Conservation (phyloP, 768 basidiomycete species). For the Neoboletus magnificus region DNA sequence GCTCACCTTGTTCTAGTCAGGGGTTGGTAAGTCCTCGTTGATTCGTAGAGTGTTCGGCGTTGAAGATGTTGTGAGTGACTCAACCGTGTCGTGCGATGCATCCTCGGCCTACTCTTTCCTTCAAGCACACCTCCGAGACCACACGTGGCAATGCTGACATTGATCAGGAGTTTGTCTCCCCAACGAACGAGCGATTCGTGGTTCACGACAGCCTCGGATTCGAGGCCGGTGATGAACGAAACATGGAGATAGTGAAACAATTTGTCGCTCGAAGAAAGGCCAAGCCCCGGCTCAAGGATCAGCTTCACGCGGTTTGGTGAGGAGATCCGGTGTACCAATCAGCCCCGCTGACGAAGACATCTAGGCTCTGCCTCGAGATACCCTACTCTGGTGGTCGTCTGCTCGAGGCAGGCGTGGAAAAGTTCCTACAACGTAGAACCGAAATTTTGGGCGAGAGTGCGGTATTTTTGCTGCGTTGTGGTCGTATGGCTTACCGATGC, state of each 20-base stretch:
- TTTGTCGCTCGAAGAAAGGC: conserved; percentile 6
- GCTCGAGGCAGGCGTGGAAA: conserved; percentile 12
- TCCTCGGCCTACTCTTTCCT: not conserved
- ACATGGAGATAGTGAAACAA: conserved; percentile 1
- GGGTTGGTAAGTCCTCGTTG: conserved; percentile 15
- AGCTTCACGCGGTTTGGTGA: conserved; percentile 17
- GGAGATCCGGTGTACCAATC: not conserved
- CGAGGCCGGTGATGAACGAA: conserved; percentile 8
- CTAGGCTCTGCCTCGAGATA: conserved; percentile 17
- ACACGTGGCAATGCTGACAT: conserved; percentile 9
- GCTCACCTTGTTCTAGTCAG: conserved; percentile 5
- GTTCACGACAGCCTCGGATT: conserved; percentile 19
- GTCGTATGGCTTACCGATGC: not conserved
- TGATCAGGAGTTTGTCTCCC: conserved; percentile 12
- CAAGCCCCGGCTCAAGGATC: conserved; percentile 1
- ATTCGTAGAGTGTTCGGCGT: conserved; percentile 15
- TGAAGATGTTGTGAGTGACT: conserved; percentile 4
- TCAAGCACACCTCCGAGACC: conserved; percentile 1
- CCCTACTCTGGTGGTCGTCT: conserved; percentile 14
- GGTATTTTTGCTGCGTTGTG: not conserved
- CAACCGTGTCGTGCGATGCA: not conserved
- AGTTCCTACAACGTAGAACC: conserved; percentile 1
- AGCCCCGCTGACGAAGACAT: not conserved
- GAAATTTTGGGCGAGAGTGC: conserved; percentile 10
- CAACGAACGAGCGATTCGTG: conserved; percentile 12